Percentiles rank a stretch among this genome's conserved stretches.
Evolutionary conservation across 2,329 filamentous ascomycete genomes (phyloP).

Genomic region (Trichoderma atroviride): DNA sequence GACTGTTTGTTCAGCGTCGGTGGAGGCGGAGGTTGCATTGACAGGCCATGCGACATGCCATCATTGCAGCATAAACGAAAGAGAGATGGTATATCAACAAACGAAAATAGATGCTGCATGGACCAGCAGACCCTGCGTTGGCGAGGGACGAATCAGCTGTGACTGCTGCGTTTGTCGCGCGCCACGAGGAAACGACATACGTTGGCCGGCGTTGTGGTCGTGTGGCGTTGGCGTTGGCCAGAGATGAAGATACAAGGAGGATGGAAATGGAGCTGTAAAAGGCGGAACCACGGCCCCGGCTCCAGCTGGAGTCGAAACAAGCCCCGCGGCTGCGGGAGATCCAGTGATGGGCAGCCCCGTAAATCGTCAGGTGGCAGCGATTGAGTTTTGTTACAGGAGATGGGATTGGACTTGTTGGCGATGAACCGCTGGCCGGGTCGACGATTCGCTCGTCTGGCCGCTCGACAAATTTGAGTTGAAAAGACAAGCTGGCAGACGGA

Average conservation of each 20-base stretch:
- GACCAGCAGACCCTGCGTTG: not conserved
- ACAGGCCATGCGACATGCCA: conserved; percentile 12
- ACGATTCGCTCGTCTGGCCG: not conserved
- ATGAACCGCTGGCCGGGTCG: not conserved
- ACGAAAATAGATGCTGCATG: not conserved
- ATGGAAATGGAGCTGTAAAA: not conserved
- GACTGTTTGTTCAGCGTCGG: not conserved
- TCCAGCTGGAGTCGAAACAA: not conserved
- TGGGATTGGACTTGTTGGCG: not conserved
- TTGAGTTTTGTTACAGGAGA: not conserved
- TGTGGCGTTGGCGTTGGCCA: not conserved
- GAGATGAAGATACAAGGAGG: not conserved
- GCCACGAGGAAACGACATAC: not conserved
- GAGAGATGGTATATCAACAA: not conserved
- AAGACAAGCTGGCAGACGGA: not conserved
- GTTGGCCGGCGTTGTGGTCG: not conserved
- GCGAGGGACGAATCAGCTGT: conserved; percentile 10
- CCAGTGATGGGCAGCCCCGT: conserved; percentile 11
- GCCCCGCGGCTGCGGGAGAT: conserved; percentile 12
- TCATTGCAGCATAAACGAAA: not conserved
- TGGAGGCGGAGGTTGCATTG: not conserved
- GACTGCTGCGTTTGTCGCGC: not conserved
- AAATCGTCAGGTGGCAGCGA: not conserved
- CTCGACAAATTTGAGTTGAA: not conserved
- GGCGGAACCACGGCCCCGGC: conserved; percentile 16